A percentile compares a stretch with the other conserved stretches of the same genome.
phyloP scores from a whole-genome alignment of 176 grass and related monocot species.

The Hordeum marinum region DNA sequence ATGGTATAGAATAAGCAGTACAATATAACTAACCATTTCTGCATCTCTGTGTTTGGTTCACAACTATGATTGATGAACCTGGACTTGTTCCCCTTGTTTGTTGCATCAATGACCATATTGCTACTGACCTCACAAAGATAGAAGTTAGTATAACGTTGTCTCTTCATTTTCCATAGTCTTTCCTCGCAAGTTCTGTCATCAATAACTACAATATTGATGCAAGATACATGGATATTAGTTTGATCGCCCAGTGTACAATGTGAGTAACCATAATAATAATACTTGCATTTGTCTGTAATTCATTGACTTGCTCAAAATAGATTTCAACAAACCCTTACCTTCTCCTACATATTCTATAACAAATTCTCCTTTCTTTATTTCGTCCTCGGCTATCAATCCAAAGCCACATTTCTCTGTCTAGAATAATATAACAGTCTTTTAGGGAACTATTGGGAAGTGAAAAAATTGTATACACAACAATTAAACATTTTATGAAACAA shows the following conservation, averaged over 20 bases:
- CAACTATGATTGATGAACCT: constrained; percentile 99
- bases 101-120: constrained; percentile 97
- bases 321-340: constrained; percentile 58
- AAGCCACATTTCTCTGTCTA: constrained; percentile 98
- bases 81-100: constrained; percentile 88
- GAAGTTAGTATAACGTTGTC: constrained; percentile 71
- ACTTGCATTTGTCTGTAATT: background rate
- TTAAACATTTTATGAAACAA: background rate
- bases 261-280: constrained; percentile 16
- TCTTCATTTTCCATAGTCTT: constrained; percentile 96
- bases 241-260: background rate
- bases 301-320: constrained; percentile 6
- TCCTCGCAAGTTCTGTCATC: constrained; percentile 92
- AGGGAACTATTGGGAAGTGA: background rate
- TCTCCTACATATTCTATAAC: constrained; percentile 97
- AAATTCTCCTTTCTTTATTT: constrained; percentile 93
- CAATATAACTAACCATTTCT: constrained; percentile 81
- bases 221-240: constrained; percentile 30
- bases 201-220: constrained; percentile 55
- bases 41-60: constrained; percentile 96
- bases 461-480: background rate
- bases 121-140: constrained; percentile 93
- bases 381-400: constrained; percentile 85
- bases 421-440: constrained; percentile 31
- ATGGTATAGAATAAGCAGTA: constrained; percentile 10